Evolutionary conservation across 345 rosid genomes (phyloP).

Genomic region (Arabidopsis suecica): DNA sequence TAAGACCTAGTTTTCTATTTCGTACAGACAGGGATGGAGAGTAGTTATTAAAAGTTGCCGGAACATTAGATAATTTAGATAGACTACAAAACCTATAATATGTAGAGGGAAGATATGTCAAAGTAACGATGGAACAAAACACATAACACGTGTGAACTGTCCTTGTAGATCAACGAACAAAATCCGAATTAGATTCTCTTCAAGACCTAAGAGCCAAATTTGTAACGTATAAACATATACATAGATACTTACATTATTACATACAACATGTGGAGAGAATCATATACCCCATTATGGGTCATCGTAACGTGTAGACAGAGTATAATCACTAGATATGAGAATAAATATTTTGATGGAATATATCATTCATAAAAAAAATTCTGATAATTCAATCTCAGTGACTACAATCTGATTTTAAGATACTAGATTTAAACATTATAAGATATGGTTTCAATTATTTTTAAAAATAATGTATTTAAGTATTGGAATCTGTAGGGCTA

Average conservation of each 20-base stretch:
- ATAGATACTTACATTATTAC: constrained; percentile 19
- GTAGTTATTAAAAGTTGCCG: constrained; percentile 17
- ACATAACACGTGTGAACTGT: constrained; percentile 36
- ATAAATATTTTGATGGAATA: constrained; percentile 34
- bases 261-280: constrained; percentile 42
- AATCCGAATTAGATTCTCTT: constrained; percentile 37
- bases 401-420: constrained; percentile 21
- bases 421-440: constrained; percentile 21
- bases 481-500: constrained; percentile 61
- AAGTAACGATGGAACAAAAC: constrained; percentile 33
- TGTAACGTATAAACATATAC: constrained; percentile 35
- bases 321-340: constrained; percentile 39
- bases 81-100: constrained; percentile 24
- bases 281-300: constrained; percentile 45
- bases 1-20: constrained; percentile 5
- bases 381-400: constrained; percentile 19
- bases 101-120: constrained; percentile 23
- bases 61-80: constrained; percentile 19
- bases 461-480: constrained; percentile 17
- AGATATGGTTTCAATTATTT: not conserved
- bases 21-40: constrained; percentile 17
- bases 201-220: constrained; percentile 30
- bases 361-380: constrained; percentile 1
- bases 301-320: constrained; percentile 41
- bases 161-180: constrained; percentile 30